Percentiles rank a stretch among this genome's conserved stretches.
Evolutionary conservation across 345 rosid species (phyloP).

Genomic region (Garcia nutans): DNA sequence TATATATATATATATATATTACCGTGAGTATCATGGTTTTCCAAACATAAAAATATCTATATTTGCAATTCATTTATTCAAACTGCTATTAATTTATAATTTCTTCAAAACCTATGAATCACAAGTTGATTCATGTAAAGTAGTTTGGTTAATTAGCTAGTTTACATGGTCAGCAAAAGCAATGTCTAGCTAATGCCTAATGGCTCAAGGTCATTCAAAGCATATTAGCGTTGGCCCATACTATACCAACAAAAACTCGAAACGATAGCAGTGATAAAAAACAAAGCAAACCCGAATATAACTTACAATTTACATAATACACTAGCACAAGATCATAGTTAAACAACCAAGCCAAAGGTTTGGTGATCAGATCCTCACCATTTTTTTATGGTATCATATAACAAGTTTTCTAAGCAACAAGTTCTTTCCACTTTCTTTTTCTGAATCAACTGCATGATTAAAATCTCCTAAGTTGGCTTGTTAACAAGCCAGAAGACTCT

Average conservation of each 20-base stretch:
- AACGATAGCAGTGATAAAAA: too few relatives aligned
- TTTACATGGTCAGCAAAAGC: not conserved
- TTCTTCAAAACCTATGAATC: too few relatives aligned
- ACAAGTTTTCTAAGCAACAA: slow-evolving; percentile 11
- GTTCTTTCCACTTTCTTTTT: slow-evolving; percentile 10
- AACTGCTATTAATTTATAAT: too few relatives aligned
- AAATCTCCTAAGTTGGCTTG: slow-evolving; percentile 6
- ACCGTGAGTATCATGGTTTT: too few relatives aligned
- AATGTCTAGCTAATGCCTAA: not conserved
- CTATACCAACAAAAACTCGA: too few relatives aligned
- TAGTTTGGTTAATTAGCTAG: not conserved
- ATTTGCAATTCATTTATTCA: too few relatives aligned
- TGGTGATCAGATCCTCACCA: slow-evolving; percentile 11
- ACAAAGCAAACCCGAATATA: slow-evolving; percentile 14
- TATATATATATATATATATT: too few relatives aligned
- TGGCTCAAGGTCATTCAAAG: not conserved
- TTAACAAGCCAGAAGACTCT: slow-evolving; percentile 7
- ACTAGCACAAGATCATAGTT: slow-evolving; percentile 30
- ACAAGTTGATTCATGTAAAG: not conserved
- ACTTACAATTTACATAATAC: slow-evolving; percentile 46
- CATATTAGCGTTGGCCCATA: not conserved
- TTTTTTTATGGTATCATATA: slow-evolving; percentile 7
- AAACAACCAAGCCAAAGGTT: slow-evolving; percentile 25
- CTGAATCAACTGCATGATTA: slow-evolving; percentile 16
- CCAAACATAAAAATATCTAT: too few relatives aligned